phyloP scores from a whole-genome alignment of 352 stramenopile species.

The Pilasporangium apinafurcum region DNA sequence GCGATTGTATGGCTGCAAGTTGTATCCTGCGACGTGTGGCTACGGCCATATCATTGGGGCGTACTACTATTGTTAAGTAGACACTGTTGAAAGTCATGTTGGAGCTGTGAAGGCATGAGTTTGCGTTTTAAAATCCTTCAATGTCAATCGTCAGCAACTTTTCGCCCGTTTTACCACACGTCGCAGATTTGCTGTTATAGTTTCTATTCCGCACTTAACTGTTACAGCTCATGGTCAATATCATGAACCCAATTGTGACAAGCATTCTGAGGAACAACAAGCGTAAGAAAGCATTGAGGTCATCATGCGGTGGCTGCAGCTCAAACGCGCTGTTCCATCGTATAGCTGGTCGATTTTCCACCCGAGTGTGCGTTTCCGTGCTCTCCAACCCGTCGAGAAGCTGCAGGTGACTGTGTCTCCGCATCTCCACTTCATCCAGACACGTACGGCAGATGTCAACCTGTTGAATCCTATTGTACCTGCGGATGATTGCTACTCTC shows the following conservation, averaged over 20 bases:
- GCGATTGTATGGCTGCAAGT: slow-evolving; percentile 10
- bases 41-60: slow-evolving; percentile 8
- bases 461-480: too few relatives aligned
- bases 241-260: too few relatives aligned
- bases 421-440: slow-evolving; percentile 35
- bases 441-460: slow-evolving; percentile 17
- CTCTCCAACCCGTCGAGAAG: slow-evolving; percentile 24
- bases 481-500: neutral
- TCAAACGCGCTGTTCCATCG: slow-evolving; percentile 19
- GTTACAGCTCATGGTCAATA: too few relatives aligned
- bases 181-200: too few relatives aligned
- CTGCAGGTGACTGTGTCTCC: slow-evolving; percentile 24
- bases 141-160: too few relatives aligned
- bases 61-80: slow-evolving; percentile 22
- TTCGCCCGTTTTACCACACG: too few relatives aligned
- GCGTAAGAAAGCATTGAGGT: too few relatives aligned
- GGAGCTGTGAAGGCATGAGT: too few relatives aligned
- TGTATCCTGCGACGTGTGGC: slow-evolving; percentile 12
- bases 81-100: too few relatives aligned
- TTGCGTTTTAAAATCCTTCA: too few relatives aligned
- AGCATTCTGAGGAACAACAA: too few relatives aligned
- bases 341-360: slow-evolving; percentile 51
- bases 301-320: slow-evolving; percentile 23
- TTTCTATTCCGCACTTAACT: too few relatives aligned
- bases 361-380: slow-evolving; percentile 12